Evolutionary conservation across 352 stramenopile genomes (phyloP), one percentile per base, ranked within the genome.

Genomic region (Halophytophthora polymorphica): DNA sequence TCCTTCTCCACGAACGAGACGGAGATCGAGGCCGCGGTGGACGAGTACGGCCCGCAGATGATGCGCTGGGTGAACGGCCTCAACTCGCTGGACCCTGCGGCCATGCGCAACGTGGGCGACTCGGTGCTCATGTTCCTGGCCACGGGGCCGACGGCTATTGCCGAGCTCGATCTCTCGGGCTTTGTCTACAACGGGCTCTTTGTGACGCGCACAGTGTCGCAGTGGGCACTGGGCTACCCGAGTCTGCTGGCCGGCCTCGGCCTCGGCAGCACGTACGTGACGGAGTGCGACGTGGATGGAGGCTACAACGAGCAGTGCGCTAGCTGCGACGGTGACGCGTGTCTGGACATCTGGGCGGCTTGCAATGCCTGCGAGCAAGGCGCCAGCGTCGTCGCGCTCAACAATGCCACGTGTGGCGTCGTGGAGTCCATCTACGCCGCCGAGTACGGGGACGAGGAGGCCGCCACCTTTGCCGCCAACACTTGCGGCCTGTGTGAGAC

Each of bases 181-280:
- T 91, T 91, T 40, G 77, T 67, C 21, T 89, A 87, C 61, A 91
- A 91, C 57, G 81, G 81, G 0, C 40, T 91, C 12, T 88, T 91
- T 50, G 78, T 63, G 25, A 67, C 59, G 39, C 81, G 75, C 43
- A 69, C 66, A 23, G 69, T 86, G 19, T 65, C 63, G 21, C 62
- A 91, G 43, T 91, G 76, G 75, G 78, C 81, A 0, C 56, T 89
- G 6, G 81, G 81, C 38, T 89, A 87, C 60, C 81, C 77, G 47
- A 89, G 77, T 56, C 45, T 91, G 40, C 52, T 91, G 8, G 77
- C 77, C 0, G 81, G 81, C 1, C 49, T 91, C 19, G 60, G 64
- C 0, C 59, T 88, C 5, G 77, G 76, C 25, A 56, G 63, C 48
- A 83, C 71, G 54, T 87, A 87, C 49, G 45, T 87, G 39, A 41